Evolutionary conservation across 768 basidiomycete species (phyloP).

Genomic region (Leccinum rimulosum): DNA sequence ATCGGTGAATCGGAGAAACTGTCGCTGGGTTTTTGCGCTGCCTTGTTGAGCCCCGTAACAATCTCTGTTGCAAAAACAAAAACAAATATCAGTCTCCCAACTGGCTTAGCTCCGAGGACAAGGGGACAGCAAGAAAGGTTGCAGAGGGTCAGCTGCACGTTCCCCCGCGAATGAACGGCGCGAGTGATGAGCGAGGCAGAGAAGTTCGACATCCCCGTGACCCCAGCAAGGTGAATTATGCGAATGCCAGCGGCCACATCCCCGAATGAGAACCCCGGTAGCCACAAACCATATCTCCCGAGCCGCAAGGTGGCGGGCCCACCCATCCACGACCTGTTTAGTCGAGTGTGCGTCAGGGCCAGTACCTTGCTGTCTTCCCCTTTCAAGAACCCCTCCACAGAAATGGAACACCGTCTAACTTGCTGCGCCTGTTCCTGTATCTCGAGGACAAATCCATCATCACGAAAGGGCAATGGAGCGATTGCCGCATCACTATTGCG

Average conservation of each 20-base stretch:
- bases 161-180: slow-evolving; percentile 15
- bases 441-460: slow-evolving; percentile 5
- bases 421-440: neutral
- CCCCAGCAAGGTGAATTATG: slow-evolving; percentile 13
- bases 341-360: slow-evolving; percentile 7
- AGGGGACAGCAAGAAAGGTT: slow-evolving; percentile 1
- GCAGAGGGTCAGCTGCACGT: slow-evolving; percentile 8
- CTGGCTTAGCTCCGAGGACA: slow-evolving; percentile 2
- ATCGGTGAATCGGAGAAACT: slow-evolving; percentile 22
- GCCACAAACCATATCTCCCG: slow-evolving; percentile 8
- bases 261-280: slow-evolving; percentile 8
- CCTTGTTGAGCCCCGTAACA: neutral
- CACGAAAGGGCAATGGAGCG: slow-evolving; percentile 1
- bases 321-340: slow-evolving; percentile 5
- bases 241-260: slow-evolving; percentile 7
- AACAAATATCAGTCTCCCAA: slow-evolving; percentile 16
- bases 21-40: slow-evolving; percentile 22
- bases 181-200: slow-evolving; percentile 22
- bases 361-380: neutral
- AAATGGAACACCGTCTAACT: neutral
- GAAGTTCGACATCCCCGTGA: slow-evolving; percentile 17
- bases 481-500: neutral
- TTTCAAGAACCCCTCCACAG: neutral
- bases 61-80: slow-evolving; percentile 15
- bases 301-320: slow-evolving; percentile 5